Evolutionary conservation across 805 yeast genomes (phyloP), one percentile per base, ranked within the genome.

Genomic region (Candida adriatica): DNA sequence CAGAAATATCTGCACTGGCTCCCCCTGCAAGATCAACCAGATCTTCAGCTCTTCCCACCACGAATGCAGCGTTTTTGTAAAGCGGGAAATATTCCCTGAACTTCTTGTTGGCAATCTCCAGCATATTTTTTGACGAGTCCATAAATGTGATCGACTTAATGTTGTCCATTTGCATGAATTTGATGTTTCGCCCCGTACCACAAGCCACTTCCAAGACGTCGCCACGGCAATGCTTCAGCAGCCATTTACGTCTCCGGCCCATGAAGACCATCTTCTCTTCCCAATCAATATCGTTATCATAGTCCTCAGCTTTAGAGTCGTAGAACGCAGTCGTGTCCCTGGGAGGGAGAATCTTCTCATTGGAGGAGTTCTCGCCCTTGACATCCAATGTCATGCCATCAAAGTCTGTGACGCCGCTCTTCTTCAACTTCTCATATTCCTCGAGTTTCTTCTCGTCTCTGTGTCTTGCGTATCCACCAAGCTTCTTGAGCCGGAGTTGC

Each of bases 121-220:
- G 76, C 98, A 92, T 92, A 36, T 79, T 75, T 27, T 65, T 54
- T 0, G 96, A 82, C 1, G 96, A 71, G 55, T 92, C 98, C 29
- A 88, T 58, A 46, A 83, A 85, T 0, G 97, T 90, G 23, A 85
- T 70, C 0, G 95, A 81, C 29, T 70, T 66, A 18, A 90, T 60
- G 17, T 62, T 53, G 2, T 70, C 65, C 14, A 77, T 70, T 32
- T 78, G 69, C 45, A 86, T 58, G 52, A 79, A 88, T 29, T 79
- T 77, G 35, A 90, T 70, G 53, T 92, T 92, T 56, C 97, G 70
- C 6, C 98, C 97, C 0, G 98, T 92, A 37, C 98, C 98, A 51
- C 94, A 84, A 0, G 96, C 80, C 8, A 90, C 92, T 56, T 92
- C 98, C 35, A 92, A 61, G 2, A 87, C 96, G 52, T 92, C 96